Conservation (phyloP, 768 basidiomycete genomes). For the Tephrocybe sp. region DNA sequence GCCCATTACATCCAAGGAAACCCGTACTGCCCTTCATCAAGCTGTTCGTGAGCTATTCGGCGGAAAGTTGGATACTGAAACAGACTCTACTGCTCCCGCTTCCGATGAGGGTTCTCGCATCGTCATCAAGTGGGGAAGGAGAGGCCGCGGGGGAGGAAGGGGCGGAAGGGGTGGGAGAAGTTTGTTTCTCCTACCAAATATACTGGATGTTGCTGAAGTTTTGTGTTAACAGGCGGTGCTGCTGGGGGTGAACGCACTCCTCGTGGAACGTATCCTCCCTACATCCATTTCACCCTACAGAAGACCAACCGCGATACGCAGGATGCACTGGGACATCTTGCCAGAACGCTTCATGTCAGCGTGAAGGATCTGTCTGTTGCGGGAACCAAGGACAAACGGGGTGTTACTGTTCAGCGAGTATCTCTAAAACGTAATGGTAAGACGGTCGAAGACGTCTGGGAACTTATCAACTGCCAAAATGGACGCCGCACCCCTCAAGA, state of each 20-base stretch:
- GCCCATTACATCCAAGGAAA: slow-evolving; percentile 83
- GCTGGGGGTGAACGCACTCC: slow-evolving; percentile 41
- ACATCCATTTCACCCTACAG: slow-evolving; percentile 94
- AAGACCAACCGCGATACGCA: slow-evolving; percentile 98
- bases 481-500: slow-evolving; percentile 56
- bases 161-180: slow-evolving; percentile 39
- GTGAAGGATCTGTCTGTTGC: slow-evolving; percentile 86
- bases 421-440: slow-evolving; percentile 75
- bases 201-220: neutral
- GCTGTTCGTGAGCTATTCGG: slow-evolving; percentile 75
- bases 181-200: slow-evolving; percentile 2
- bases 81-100: slow-evolving; percentile 49
- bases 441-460: slow-evolving; percentile 86
- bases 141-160: slow-evolving; percentile 50
- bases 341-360: slow-evolving; percentile 73
- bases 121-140: slow-evolving; percentile 73
- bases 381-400: slow-evolving; percentile 98
- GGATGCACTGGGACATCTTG: slow-evolving; percentile 82
- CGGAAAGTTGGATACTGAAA: slow-evolving; percentile 85
- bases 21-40: slow-evolving; percentile 81
- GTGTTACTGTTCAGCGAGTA: slow-evolving; percentile 92
- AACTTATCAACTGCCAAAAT: slow-evolving; percentile 66
- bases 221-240: slow-evolving; percentile 3
- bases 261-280: slow-evolving; percentile 75
- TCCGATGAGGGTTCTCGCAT: slow-evolving; percentile 75